phyloP scores from a whole-genome alignment of 75 land plant genomes.

The Isoetes taiwanensis region DNA sequence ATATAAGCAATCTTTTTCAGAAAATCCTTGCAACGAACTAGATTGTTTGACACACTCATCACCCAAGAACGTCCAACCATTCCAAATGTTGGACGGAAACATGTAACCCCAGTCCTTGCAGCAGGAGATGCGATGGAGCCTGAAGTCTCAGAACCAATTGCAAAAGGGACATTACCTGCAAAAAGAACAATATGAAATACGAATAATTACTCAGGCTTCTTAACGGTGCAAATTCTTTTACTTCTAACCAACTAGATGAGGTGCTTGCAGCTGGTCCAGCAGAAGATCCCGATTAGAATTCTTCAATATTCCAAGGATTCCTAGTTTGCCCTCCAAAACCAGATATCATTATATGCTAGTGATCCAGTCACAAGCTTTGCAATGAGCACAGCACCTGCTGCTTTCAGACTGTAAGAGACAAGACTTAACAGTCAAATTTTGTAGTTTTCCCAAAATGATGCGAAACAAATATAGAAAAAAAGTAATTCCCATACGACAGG shows the following conservation, averaged over 20 bases:
- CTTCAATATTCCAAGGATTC: conserved; percentile 78
- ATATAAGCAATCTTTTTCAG: too few species aligned
- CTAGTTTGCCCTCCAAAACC: conserved; percentile 82
- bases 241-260: conserved; percentile 57
- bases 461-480: too few species aligned
- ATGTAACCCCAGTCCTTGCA: conserved; percentile 76
- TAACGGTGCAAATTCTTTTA: conserved; percentile 11
- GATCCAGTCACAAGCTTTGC: conserved; percentile 73
- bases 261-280: conserved; percentile 75
- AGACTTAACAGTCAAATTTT: too few species aligned
- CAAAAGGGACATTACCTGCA: conserved; percentile 66
- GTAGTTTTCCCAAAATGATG: too few species aligned
- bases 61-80: conserved; percentile 65
- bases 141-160: conserved; percentile 71
- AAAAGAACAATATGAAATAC: background rate
- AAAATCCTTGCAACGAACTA: conserved; percentile 43
- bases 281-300: conserved; percentile 63
- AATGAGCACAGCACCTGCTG: conserved; percentile 65
- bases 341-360: conserved; percentile 69
- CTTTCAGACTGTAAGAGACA: conserved; percentile 31
- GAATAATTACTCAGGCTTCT: background rate
- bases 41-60: conserved; percentile 64
- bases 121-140: conserved; percentile 70
- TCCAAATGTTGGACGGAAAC: conserved; percentile 69
- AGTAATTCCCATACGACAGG: too few species aligned